These are phyloP conservation scores for Fusarium tricinctum DNA, from an alignment of 2,329 filamentous ascomycete species.

Conservation along the genomic window DNA sequence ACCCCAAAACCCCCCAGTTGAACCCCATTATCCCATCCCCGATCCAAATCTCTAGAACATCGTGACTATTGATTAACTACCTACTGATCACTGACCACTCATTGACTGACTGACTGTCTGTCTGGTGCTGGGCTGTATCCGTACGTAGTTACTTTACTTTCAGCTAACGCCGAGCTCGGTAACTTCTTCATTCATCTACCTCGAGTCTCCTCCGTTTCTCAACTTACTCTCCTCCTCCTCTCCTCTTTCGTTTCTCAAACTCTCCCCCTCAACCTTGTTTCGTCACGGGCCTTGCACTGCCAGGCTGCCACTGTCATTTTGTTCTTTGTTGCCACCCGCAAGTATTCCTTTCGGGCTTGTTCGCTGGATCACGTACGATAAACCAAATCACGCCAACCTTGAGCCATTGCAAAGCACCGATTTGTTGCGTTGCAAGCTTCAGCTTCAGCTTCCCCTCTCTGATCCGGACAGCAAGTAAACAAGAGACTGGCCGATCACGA, in stretches of 20 bases:
- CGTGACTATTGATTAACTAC: constrained; percentile 29
- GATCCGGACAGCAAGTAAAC: neutral
- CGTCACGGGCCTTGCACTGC: constrained; percentile 5
- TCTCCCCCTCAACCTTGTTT: constrained; percentile 9
- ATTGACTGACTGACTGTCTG: neutral
- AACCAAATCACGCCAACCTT: neutral
- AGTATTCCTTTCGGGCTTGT: constrained; percentile 31
- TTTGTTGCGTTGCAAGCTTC: neutral
- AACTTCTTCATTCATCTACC: constrained; percentile 39
- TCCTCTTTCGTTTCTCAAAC: constrained; percentile 26
- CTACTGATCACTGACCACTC: no score
- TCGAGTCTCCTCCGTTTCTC: constrained; percentile 36
- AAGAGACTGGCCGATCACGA: constrained; percentile 23
- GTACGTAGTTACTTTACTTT: neutral
- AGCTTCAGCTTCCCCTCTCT: constrained; percentile 23
- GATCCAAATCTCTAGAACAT: constrained; percentile 44
- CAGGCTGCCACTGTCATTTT: constrained; percentile 8
- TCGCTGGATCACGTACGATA: constrained; percentile 5
- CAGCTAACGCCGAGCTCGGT: constrained; percentile 19
- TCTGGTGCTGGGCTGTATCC: neutral
- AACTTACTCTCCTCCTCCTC: constrained; percentile 11
- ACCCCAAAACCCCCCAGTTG: constrained; percentile 41
- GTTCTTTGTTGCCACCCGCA: neutral
- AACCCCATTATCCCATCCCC: constrained; percentile 44
- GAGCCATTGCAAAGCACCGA: constrained; percentile 9